These are phyloP conservation scores for Epicoccum nigrum DNA, from an alignment of 2,329 filamentous ascomycete species.

Conservation along the genomic window DNA sequence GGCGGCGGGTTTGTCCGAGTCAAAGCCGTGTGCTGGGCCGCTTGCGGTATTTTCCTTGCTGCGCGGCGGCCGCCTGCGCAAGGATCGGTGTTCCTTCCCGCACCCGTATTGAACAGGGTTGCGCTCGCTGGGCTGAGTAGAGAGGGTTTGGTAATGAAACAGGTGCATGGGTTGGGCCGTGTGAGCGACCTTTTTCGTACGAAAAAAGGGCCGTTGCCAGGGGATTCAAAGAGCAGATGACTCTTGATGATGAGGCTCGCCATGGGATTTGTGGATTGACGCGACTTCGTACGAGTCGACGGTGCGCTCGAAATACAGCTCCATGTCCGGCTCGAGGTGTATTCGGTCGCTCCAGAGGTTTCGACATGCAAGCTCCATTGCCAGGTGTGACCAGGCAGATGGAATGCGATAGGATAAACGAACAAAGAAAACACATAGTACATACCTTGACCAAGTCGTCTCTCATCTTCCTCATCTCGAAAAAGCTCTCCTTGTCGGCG, in stretches of 20 bases:
- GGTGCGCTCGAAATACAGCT: not conserved
- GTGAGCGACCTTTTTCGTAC: slow-evolving; percentile 1
- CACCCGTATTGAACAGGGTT: slow-evolving; percentile 1
- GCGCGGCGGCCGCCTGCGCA: too few species aligned
- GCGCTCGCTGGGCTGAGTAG: slow-evolving; percentile 3
- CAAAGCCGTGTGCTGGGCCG: slow-evolving; percentile 5
- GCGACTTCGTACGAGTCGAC: not conserved
- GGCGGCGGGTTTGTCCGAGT: slow-evolving; percentile 4
- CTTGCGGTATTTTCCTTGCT: slow-evolving; percentile 11
- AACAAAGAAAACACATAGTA: slow-evolving; percentile 16
- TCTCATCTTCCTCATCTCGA: slow-evolving; percentile 77
- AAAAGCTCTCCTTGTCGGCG: slow-evolving; percentile 91
- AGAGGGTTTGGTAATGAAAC: slow-evolving; percentile 16
- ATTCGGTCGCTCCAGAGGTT: not conserved
- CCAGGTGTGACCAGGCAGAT: too few species aligned
- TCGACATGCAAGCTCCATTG: not conserved
- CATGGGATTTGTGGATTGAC: not conserved
- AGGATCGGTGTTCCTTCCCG: not conserved
- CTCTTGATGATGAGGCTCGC: not conserved
- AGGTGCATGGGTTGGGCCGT: not conserved
- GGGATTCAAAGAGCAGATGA: slow-evolving; percentile 1
- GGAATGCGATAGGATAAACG: not conserved
- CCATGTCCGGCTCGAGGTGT: not conserved
- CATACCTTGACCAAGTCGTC: slow-evolving; percentile 63
- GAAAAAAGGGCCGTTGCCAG: slow-evolving; percentile 7